Evolutionary conservation across 2,329 filamentous ascomycete genomes (phyloP).

Genomic region (Ustulina deusta): DNA sequence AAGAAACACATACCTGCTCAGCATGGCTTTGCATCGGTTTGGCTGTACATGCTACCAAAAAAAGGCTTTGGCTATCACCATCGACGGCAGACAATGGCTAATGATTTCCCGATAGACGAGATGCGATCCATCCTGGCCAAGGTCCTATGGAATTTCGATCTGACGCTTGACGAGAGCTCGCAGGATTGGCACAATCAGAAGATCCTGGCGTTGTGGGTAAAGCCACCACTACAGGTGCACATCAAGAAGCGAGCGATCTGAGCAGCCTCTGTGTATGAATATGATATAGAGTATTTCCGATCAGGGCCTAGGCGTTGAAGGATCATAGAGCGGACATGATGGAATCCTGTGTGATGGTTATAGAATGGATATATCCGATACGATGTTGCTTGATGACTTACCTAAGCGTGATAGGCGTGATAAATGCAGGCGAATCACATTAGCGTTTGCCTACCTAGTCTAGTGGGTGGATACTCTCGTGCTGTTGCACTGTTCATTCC

Average conservation of each 20-base stretch:
- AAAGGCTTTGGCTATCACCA: too few species aligned
- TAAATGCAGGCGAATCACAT: neutral
- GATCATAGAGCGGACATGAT: conserved; percentile 8
- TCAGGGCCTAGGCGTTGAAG: conserved; percentile 20
- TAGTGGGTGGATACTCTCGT: neutral
- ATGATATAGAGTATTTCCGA: neutral
- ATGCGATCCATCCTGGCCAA: conserved; percentile 48
- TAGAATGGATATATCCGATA: conserved; percentile 2
- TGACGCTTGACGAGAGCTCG: conserved; percentile 41
- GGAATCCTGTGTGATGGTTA: neutral
- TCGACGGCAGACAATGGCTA: neutral
- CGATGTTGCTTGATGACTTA: neutral
- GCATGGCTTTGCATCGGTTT: neutral
- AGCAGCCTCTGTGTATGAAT: conserved; percentile 14
- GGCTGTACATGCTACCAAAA: neutral
- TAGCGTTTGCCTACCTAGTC: too few species aligned
- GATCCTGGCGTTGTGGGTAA: conserved; percentile 46
- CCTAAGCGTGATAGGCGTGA: too few species aligned
- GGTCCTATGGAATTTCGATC: conserved; percentile 47
- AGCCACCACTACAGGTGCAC: conserved; percentile 44
- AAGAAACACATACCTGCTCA: neutral
- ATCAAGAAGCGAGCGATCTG: conserved; percentile 27
- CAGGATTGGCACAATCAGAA: conserved; percentile 44
- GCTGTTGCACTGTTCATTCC: conserved; percentile 7
- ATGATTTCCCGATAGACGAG: conserved; percentile 37